Evolutionary conservation across 805 yeast genomes (phyloP), one percentile per base, ranked within the genome.

Genomic region (Yarrowia sp.): DNA sequence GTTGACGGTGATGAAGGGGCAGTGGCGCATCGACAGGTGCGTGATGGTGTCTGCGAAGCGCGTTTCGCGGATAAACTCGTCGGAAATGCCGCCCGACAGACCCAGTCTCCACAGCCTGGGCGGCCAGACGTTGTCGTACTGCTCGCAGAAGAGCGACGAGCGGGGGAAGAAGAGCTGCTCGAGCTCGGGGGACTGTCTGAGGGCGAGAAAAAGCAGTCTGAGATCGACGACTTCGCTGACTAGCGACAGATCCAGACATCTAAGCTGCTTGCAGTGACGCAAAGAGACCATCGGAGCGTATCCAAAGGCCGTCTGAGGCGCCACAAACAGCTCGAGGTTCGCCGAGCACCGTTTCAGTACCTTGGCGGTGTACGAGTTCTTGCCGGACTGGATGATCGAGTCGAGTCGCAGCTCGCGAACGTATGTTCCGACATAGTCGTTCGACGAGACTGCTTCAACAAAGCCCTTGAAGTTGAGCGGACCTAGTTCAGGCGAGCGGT

Each of bases 261-360:
- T 78, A 62, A 93, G 75, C 27, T 80, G 78, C 21, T 75, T 75
- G 71, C 99, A 94, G 42, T 85, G 77, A 63, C 88, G 81, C 46
- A 94, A 77, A 56, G 96, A 85, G n/a, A 90, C 81, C 66, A 93
- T 75, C 1, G 98, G 97, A 1, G 96, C 88, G 55, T 85, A 81
- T 0, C 99, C 99, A 76, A 94, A 93, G 75, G 96, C 87, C 31
- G 97, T 86, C 71, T 93, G 98, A 3, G 98, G 97, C 0, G 98
- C 97, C 7, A 88, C 81, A 68, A 94, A 91, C 10, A 79, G 76
- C 65, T 84, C 81, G 53, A 94, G 75, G 36, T 78, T 80, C 18
- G 79, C 72, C 8, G 91, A 81, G 61, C 97, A 88, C 39, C 97
- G 79, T 68, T 96, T 82, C 62, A 94, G 76, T 6, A 94, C 71